Conservation (phyloP, 495 filamentous ascomycete species). For the Aspergillus nidulans region DNA sequence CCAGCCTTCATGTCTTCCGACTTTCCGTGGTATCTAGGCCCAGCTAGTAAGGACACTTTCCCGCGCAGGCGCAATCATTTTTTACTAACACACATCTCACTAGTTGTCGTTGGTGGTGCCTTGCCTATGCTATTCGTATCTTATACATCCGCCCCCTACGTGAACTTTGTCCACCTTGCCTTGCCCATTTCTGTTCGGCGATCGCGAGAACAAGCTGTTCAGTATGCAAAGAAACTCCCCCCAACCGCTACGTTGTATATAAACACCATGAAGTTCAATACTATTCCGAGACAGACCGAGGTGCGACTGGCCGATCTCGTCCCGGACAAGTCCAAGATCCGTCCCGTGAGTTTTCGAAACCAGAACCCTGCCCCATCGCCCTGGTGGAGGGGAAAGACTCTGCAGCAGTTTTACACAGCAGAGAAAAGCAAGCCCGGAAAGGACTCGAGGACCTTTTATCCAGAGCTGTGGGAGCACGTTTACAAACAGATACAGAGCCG, state of each 20-base stretch:
- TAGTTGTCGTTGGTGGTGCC: slow-evolving; percentile 56
- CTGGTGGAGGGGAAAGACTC: slow-evolving; percentile 29
- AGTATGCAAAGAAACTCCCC: slow-evolving; percentile 60
- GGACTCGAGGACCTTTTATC: slow-evolving; percentile 36
- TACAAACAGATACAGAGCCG: slow-evolving; percentile 34
- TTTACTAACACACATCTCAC: background rate
- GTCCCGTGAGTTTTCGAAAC: slow-evolving; percentile 40
- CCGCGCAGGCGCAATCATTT: background rate
- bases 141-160: slow-evolving; percentile 63
- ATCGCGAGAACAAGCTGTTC: slow-evolving; percentile 60
- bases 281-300: slow-evolving; percentile 36
- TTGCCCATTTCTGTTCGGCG: slow-evolving; percentile 65
- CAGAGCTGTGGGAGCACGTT: slow-evolving; percentile 40
- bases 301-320: slow-evolving; percentile 39
- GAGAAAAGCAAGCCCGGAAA: slow-evolving; percentile 32
- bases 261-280: slow-evolving; percentile 62
- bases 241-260: slow-evolving; percentile 61
- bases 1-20: slow-evolving; percentile 53
- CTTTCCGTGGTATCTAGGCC: slow-evolving; percentile 40
- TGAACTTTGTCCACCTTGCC: slow-evolving; percentile 65
- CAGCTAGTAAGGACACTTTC: slow-evolving; percentile 36
- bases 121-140: slow-evolving; percentile 64
- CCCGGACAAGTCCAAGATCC: slow-evolving; percentile 23
- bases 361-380: slow-evolving; percentile 27
- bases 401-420: slow-evolving; percentile 32